Conservation (phyloP, 2,329 filamentous ascomycete genomes). For the Aspergillus calidoustus region DNA sequence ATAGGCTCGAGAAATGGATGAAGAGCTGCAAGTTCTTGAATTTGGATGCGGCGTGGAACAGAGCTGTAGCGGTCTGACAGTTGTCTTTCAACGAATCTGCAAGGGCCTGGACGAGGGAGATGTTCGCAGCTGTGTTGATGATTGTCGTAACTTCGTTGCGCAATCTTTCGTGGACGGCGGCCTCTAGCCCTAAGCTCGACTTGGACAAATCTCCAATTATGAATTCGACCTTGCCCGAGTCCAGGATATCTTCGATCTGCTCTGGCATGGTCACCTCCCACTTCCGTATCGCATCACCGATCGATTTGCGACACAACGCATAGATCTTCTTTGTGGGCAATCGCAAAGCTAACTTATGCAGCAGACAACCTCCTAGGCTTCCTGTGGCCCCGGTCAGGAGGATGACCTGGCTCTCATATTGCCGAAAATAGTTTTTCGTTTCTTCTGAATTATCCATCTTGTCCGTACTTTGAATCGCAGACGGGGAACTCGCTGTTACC, state of each 20-base stretch:
- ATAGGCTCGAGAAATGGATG: conserved; percentile 23
- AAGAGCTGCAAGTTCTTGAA: conserved; percentile 17
- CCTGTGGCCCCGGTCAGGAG: conserved; percentile 27
- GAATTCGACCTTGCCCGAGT: conserved; percentile 25
- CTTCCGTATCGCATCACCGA: conserved; percentile 15
- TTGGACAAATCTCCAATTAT: conserved; percentile 24
- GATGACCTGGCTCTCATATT: conserved; percentile 20
- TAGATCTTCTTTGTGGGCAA: conserved; percentile 24
- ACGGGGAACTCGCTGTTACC: no score
- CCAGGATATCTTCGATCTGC: conserved; percentile 25
- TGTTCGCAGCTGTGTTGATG: conserved; percentile 25
- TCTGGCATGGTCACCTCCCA: conserved; percentile 25
- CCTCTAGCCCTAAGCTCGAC: conserved; percentile 18
- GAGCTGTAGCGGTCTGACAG: conserved; percentile 14
- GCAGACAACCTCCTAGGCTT: conserved; percentile 22
- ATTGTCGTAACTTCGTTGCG: conserved; percentile 21
- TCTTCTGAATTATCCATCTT: background rate
- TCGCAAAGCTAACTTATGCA: conserved; percentile 26
- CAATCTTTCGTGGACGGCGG: conserved; percentile 10
- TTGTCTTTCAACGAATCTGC: conserved; percentile 20
- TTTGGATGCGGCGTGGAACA: conserved; percentile 6
- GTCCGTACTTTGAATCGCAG: background rate
- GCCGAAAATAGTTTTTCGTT: background rate
- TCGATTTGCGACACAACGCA: conserved; percentile 19
- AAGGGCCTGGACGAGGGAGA: conserved; percentile 21